These are phyloP conservation scores for Pelomyxa schiedti DNA, from an alignment of 78 protist species.

Conservation along the genomic window DNA sequence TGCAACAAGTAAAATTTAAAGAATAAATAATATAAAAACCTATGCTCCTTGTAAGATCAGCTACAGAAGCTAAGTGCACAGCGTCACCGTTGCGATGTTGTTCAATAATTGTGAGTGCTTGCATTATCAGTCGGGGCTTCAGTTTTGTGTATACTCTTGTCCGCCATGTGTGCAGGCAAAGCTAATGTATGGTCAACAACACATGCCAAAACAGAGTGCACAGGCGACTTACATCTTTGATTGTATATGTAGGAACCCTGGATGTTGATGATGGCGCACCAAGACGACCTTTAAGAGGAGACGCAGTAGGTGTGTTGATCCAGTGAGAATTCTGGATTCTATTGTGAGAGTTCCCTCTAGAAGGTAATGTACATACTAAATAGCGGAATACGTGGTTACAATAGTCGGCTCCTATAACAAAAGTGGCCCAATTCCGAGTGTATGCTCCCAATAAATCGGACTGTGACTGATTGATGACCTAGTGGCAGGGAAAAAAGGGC, in stretches of 20 bases:
- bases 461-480: constrained; percentile 2
- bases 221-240: not conserved
- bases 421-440: constrained; percentile 32
- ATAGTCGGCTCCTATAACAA: constrained; percentile 2
- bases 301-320: no score
- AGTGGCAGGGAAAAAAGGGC: no score
- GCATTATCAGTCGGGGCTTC: not conserved
- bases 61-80: not conserved
- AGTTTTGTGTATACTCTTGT: constrained; percentile 7
- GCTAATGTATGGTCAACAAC: not conserved
- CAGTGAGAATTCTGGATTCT: not conserved
- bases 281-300: no score
- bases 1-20: not conserved
- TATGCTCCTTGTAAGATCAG: not conserved
- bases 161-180: constrained; percentile 25
- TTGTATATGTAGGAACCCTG: not conserved
- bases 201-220: not conserved
- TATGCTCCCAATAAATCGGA: constrained; percentile 32
- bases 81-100: not conserved
- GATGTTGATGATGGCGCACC: not conserved
- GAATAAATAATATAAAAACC: not conserved
- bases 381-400: constrained; percentile 38
- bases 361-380: constrained; percentile 16
- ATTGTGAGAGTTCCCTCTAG: not conserved
- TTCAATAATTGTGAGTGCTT: not conserved